These are phyloP conservation scores for Hygrophila difformis DNA, from an alignment of 257 asterid genomes.

Conservation along the genomic window DNA sequence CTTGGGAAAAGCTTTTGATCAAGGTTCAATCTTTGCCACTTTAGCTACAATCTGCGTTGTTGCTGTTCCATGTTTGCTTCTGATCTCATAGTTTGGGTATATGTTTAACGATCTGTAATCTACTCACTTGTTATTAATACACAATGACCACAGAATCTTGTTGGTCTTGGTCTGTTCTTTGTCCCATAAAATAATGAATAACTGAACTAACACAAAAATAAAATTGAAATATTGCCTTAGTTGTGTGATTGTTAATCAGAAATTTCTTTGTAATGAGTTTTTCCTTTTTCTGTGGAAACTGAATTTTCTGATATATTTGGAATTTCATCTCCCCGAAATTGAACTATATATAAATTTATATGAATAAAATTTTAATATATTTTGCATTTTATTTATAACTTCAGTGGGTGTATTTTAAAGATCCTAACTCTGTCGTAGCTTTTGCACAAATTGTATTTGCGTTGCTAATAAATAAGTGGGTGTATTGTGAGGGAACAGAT, in stretches of 20 bases:
- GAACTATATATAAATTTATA: too few species aligned
- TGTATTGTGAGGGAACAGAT: not conserved
- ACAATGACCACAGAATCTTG: not conserved
- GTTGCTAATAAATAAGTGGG: too few species aligned
- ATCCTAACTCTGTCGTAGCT: too few species aligned
- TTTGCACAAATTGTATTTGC: not conserved
- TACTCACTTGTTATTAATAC: constrained; percentile 9
- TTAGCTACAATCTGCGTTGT: constrained; percentile 59
- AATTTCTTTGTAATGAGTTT: not conserved
- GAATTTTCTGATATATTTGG: not conserved
- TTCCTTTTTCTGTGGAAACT: not conserved
- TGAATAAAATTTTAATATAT: too few species aligned
- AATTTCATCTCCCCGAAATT: too few species aligned
- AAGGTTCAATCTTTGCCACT: constrained; percentile 77
- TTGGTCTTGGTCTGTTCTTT: not conserved
- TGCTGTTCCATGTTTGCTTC: constrained; percentile 60
- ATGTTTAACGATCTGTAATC: constrained; percentile 12
- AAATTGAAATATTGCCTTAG: too few species aligned
- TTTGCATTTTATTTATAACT: too few species aligned
- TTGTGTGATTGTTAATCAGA: not conserved
- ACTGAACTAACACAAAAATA: too few species aligned
- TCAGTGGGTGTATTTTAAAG: too few species aligned
- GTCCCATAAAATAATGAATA: too few species aligned
- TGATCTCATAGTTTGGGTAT: constrained; percentile 40
- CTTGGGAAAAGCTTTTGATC: constrained; percentile 61